These are phyloP conservation scores for Glycine soja DNA, from an alignment of 306 rosid genomes.

Conservation along the genomic window DNA sequence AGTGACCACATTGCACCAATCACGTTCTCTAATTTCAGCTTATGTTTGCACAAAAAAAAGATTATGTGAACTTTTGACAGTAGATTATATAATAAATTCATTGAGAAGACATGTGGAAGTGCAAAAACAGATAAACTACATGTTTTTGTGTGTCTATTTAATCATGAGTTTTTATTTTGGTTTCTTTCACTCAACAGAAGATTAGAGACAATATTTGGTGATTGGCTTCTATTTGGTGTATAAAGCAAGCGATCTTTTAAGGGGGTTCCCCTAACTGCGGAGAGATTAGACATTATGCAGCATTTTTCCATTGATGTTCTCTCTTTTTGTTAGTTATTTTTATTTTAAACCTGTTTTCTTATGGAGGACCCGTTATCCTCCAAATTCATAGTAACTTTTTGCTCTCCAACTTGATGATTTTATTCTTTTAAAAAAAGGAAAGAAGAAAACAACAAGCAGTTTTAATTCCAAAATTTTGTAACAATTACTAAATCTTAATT, in stretches of 20 bases:
- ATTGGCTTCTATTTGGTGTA: conserved; percentile 17
- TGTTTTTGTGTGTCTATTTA: background rate
- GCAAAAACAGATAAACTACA: conserved; percentile 22
- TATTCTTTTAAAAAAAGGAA: background rate
- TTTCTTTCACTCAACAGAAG: conserved; percentile 15
- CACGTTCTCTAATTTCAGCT: no score
- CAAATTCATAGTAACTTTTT: conserved; percentile 15
- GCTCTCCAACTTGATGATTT: background rate
- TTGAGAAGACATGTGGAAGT: background rate
- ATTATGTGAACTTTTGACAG: conserved; percentile 16
- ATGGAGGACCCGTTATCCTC: conserved; percentile 4
- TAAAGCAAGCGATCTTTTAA: conserved; percentile 4
- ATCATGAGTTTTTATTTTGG: background rate
- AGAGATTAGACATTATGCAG: background rate
- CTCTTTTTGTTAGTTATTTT: conserved; percentile 18
- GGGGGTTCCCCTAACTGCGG: background rate
- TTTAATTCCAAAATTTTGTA: no score
- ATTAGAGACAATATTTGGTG: conserved; percentile 19
- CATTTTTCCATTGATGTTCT: conserved; percentile 10
- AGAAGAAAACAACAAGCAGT: background rate
- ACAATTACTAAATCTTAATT: no score
- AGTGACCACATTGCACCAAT: conserved; percentile 98
- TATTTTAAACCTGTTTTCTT: background rate
- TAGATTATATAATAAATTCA: conserved; percentile 13
- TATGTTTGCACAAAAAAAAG: conserved; percentile 44